Evolutionary conservation across 768 basidiomycete genomes (phyloP), one percentile per base, ranked within the genome.

Genomic region (Boletus rufocinnamomeus): DNA sequence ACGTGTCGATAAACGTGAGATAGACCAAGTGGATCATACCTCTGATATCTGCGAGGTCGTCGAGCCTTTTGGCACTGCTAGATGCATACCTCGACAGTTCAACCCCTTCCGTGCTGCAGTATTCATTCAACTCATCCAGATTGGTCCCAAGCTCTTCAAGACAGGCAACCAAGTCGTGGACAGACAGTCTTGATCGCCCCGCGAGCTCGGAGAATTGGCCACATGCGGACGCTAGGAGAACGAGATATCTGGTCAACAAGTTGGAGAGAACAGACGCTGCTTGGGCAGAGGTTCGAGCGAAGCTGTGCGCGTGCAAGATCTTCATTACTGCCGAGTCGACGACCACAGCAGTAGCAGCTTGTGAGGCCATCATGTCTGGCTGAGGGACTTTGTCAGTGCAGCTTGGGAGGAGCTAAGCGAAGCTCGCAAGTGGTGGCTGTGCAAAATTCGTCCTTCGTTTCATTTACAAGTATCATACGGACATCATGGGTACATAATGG

Each of bases 91-190:
- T 81, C 27, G 81, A 79, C 57, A 92, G 70, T 64, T 93, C 91
- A 65, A 76, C 77, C 21, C 82, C 89, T 71, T 93, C 91, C 1
- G 82, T 76, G n/a, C 73, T 68, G 52, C 79, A 81, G 65, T 89
- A 91, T 57, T 88, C 87, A 27, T 68, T 74, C 54, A 94, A 75
- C 69, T 94, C 92, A 9, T 88, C 83, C 25, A 90, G 56, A 44
- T 78, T 81, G 1, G 90, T 80, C 19, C 92, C 92, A 17, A 93
- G 76, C 54, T 93, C 91, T n/a, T 83, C 84, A 30, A 94, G 76
- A 11, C 87, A 89, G 14, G 77, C 76, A 3, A 86, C 65, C 7
- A 84, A 84, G 72, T 94, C 92, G 54, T 78, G 75, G 0, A 80
- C 74, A 17, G 81, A 82, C 21, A 91, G 69, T 25, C 74, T 75